Evolutionary conservation across 2,329 filamentous ascomycete genomes (phyloP), one percentile per base, ranked within the genome.

Genomic region (Penicillium decumbens): DNA sequence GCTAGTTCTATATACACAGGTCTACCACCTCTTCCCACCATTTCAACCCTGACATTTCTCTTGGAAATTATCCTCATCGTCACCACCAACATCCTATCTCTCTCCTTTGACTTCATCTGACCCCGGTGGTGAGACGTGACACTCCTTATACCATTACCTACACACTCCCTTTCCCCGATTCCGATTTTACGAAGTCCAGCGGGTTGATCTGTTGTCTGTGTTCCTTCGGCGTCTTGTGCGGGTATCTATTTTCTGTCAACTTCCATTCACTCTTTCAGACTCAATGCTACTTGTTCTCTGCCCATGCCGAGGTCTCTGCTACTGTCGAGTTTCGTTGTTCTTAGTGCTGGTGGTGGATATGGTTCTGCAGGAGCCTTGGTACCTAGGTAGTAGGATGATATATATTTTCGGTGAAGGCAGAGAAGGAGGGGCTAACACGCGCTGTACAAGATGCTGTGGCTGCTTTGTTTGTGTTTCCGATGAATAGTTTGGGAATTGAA

Each of bases 1-100:
- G 82, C 64, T 84, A 67, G 58, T 55, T 43, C 18, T 33, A 23
- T 35, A 32, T 43, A 23, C 30, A 15, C 27, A 24, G 18, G 40
- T 37, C 43, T 38, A 18, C 18, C 29, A 23, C 29, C 38, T 28
- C 39, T 48, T 33, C 43, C 43, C 28, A 32, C 32, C 38, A 23
- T 23, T 23, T 23, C 20, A 35, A 27, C 43, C 49, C 47, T 44
- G 43, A 45, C 45, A 48, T 53, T 37, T 41, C 32, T 39, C 42
- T 33, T 50, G 42, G 39, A 47, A 32, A 23, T 23, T 18, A 32
- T 27, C 43, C 46, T 53, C 23, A 39, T 20, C 24, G 46, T 33
- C 20, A 32, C 28, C 42, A 23, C 35, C 33, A 35, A 41, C 28
- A 29, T 43, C 49, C 38, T 41, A 50, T 27, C 30, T 47, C 15